Evolutionary conservation across 768 basidiomycete species (phyloP).

Genomic region (Pisolithus orientalis): DNA sequence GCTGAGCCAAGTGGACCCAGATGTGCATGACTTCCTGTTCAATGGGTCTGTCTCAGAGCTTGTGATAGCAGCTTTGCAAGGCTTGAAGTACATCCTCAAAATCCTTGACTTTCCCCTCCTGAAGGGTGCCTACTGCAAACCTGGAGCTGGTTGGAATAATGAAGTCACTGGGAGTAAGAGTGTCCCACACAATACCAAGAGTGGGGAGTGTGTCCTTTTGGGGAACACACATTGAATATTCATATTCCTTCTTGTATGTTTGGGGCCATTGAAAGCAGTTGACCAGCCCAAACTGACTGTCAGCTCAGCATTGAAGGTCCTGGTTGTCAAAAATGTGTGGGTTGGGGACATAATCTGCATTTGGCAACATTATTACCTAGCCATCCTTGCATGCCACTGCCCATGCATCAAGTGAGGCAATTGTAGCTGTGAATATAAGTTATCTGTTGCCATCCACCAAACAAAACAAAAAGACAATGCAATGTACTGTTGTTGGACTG

Average conservation of each 20-base stretch:
- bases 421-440: background rate
- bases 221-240: slow-evolving; percentile 1
- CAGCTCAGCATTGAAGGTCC: background rate
- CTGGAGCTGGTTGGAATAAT: background rate
- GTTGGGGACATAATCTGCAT: slow-evolving; percentile 3
- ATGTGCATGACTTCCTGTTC: background rate
- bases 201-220: slow-evolving; percentile 1
- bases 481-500: background rate
- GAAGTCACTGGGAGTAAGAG: background rate
- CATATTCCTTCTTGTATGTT: background rate
- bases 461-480: background rate
- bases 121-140: background rate
- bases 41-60: background rate
- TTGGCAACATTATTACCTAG: slow-evolving; percentile 1
- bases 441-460: background rate
- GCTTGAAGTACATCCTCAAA: background rate
- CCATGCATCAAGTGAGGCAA: background rate
- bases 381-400: background rate
- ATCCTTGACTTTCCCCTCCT: background rate
- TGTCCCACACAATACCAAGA: slow-evolving; percentile 1
- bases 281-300: background rate
- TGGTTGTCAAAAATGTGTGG: background rate
- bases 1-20: background rate
- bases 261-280: slow-evolving; percentile 5
- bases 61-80: background rate